Evolutionary conservation across 176 grass and related monocot species (phyloP), one percentile per base, ranked within the genome.

Genomic region (Bolboschoenus planiculmis): DNA sequence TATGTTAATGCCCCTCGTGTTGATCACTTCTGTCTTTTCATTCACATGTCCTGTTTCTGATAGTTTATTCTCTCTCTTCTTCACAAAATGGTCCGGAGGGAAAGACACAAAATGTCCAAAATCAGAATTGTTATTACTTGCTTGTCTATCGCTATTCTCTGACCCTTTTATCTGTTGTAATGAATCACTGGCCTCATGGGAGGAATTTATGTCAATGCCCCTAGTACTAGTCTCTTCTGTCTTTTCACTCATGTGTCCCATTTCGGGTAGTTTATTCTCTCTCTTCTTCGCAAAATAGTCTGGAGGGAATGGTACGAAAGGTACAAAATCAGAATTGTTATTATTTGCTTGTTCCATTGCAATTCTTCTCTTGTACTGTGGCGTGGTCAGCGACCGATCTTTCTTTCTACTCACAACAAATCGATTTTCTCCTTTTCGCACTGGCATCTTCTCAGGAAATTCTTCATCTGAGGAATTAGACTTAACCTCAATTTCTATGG

Each of bases 381-480:
- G 90, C 77, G 92, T 91, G 64, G 84, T 86, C 59, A 95, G 51
- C 13, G 92, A 89, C 20, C 84, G 87, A 24, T 99, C 96, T 51
- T 95, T 98, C 83, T 98, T 99, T 82, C 92, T 99, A 77, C 92
- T 93, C 73, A 93, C 82, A 55, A 99, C 87, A 88, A 99, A 99
- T 26, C 89, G 87, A 23, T 90, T 95, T 86, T 95, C 92, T 43
- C 96, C 92, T 84, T 93, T 99, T 61, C 89, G 87, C 62, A 93
- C 88, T 10, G 92, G 96, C 96, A 99, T 95, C 74, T 84, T 88
- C 73, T 93, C 90, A 24, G 90, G 95, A 44, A 91, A 84, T 26
- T 90, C 71, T 31, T 94, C 81, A 81, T 85, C 81, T 72, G 86
- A 90, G 78, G 79, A 73, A 54, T n/a, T 79, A 56, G 79, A 73